phyloP scores from a whole-genome alignment of 768 basidiomycete species.

The Mrakia hoshinonis region DNA sequence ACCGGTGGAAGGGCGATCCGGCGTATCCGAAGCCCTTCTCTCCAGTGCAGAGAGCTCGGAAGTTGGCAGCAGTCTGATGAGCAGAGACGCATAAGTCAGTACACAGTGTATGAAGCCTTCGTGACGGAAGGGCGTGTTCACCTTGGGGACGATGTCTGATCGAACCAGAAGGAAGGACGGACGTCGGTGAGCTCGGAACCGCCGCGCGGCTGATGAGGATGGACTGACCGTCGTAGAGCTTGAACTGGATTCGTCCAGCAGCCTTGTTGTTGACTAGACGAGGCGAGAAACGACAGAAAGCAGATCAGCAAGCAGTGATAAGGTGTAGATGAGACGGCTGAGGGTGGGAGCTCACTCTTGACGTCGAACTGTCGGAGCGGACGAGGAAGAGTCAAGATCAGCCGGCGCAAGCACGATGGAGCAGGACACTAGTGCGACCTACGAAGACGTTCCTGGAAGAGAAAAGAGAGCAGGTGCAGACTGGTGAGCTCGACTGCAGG shows the following conservation, averaged over 20 bases:
- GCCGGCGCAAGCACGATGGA: neutral
- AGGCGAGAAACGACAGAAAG: neutral
- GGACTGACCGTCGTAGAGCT: constrained; percentile 59
- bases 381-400: neutral
- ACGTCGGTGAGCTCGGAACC: neutral
- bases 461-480: neutral
- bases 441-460: constrained; percentile 16
- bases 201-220: neutral
- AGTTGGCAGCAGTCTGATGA: constrained; percentile 48
- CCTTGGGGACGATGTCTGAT: constrained; percentile 31
- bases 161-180: neutral
- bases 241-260: constrained; percentile 51
- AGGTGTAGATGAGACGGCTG: neutral
- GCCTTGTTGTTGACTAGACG: constrained; percentile 15
- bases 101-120: too few relatives aligned
- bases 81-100: neutral
- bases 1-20: constrained; percentile 56
- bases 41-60: constrained; percentile 69
- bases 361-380: constrained; percentile 10
- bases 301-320: neutral
- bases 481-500: neutral
- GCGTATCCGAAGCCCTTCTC: constrained; percentile 59
- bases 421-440: neutral
- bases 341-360: neutral
- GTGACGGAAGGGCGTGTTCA: neutral